phyloP scores from a whole-genome alignment of 129 eudicot genomes.

The Centrapalus pauciflorus region DNA sequence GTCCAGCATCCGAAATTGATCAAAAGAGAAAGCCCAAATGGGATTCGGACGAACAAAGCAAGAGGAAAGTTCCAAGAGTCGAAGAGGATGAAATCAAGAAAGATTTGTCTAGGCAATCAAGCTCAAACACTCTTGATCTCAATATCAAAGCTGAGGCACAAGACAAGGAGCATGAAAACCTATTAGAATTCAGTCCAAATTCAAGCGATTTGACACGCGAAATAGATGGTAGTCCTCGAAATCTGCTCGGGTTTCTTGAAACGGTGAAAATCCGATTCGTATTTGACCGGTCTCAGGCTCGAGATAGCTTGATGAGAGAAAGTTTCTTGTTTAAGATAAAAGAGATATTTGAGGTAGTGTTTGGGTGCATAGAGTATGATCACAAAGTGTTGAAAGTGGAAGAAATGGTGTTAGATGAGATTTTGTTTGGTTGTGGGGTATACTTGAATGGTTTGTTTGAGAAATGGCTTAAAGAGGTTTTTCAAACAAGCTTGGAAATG shows the following conservation, averaged over 20 bases:
- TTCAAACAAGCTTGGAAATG: conserved; percentile 53
- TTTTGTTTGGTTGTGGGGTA: conserved; percentile 49
- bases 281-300: conserved; percentile 34
- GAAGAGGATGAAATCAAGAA: conserved; percentile 40
- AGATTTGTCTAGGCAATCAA: conserved; percentile 43
- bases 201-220: conserved; percentile 53
- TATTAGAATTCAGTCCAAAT: conserved; percentile 39
- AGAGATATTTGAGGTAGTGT: conserved; percentile 38
- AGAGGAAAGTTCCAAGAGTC: conserved; percentile 47
- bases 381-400: conserved; percentile 48
- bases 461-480: conserved; percentile 78
- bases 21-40: conserved; percentile 62
- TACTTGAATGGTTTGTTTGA: conserved; percentile 63
- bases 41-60: conserved; percentile 37
- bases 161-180: conserved; percentile 17
- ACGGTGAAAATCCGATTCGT: conserved; percentile 36
- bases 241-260: conserved; percentile 40
- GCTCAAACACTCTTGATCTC: conserved; percentile 69
- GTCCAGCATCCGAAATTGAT: conserved; percentile 17
- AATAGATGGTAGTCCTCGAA: conserved; percentile 30
- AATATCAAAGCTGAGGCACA: conserved; percentile 57
- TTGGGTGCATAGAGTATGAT: conserved; percentile 30
- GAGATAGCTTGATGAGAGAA: conserved; percentile 39
- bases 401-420: conserved; percentile 47
- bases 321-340: conserved; percentile 51